Evolutionary conservation across 208 protist species (phyloP).

Genomic region (Acanthamoeba rhysodes): DNA sequence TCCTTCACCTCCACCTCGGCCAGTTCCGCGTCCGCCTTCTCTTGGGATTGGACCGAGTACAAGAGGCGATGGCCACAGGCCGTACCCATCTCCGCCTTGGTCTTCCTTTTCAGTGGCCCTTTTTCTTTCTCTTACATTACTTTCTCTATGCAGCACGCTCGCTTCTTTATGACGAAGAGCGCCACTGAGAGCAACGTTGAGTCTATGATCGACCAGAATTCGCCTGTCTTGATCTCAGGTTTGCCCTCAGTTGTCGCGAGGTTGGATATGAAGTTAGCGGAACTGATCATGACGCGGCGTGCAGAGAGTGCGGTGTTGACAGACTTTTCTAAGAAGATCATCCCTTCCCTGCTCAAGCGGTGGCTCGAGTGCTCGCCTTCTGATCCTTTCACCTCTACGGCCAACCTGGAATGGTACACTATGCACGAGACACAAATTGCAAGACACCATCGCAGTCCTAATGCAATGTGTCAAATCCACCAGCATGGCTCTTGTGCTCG

Average conservation of each 20-base stretch:
- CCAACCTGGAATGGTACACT: slow-evolving; percentile 33
- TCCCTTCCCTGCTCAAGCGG: slow-evolving; percentile 50
- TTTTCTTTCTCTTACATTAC: neutral
- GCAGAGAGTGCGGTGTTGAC: slow-evolving; percentile 11
- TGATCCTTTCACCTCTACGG: slow-evolving; percentile 18
- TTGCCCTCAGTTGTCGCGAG: neutral
- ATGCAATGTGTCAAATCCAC: neutral
- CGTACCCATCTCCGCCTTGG: neutral
- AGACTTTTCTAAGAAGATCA: slow-evolving; percentile 47
- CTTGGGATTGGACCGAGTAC: slow-evolving; percentile 51
- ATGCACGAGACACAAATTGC: too few relatives aligned
- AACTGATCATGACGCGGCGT: neutral
- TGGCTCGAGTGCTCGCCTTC: slow-evolving; percentile 61
- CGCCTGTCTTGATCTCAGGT: neutral
- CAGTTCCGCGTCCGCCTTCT: neutral
- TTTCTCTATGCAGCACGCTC: neutral
- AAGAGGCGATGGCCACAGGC: slow-evolving; percentile 41
- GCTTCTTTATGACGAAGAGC: slow-evolving; percentile 37
- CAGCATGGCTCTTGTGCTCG: slow-evolving; percentile 47
- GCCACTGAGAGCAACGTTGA: neutral
- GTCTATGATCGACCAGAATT: neutral
- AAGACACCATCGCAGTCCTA: neutral
- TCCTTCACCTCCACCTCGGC: neutral
- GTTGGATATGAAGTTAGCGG: neutral
- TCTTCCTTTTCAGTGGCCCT: neutral